Evolutionary conservation across 1,139 yeast genomes (phyloP), one percentile per base, ranked within the genome.

Genomic region (Debaryomyces udenii): DNA sequence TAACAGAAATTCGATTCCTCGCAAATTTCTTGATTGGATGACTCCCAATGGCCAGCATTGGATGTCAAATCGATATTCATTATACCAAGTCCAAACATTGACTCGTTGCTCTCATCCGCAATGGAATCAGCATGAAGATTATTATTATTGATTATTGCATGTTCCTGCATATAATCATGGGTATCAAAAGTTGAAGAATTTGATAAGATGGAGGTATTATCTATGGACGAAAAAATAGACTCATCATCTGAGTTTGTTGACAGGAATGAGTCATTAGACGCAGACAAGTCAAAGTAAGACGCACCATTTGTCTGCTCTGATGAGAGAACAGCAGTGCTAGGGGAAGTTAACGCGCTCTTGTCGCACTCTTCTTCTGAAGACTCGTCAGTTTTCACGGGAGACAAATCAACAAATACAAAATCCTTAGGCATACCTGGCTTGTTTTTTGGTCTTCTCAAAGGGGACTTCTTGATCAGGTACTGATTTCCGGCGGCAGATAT

Each of bases 381-480:
- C 14, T 60, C 64, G 15, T 57, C 68, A 32, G 50, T 61, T 59
- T 75, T 75, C 32, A 70, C 70, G 16, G 82, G 82, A 14, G 80
- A 74, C 46, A 77, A 64, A 52, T 77, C 81, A 33, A 77, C 81
- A 53, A 77, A 77, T 14, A 77, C 80, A 49, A 75, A 77, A 52
- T 75, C 79, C 53, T 70, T 70, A 41, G 77, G 78, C 62, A 63
- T 66, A 6, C 81, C 81, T 5, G 80, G 80, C 52, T 64, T 72
- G 52, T 67, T 68, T 60, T 70, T 73, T 18, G 81, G 81, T 57
- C 81, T 68, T 53, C 72, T 71, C 41, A 70, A 64, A 15, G 77
- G 76, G 11, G 76, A 70, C 49, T 75, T 73, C 50, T 65, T 74
- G 16, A 67, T 65, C 17, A 70, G 58, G 53, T 55, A 62, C 37